Evolutionary conservation across 2,329 filamentous ascomycete species (phyloP).

Genomic region (Colletotrichum navitas): DNA sequence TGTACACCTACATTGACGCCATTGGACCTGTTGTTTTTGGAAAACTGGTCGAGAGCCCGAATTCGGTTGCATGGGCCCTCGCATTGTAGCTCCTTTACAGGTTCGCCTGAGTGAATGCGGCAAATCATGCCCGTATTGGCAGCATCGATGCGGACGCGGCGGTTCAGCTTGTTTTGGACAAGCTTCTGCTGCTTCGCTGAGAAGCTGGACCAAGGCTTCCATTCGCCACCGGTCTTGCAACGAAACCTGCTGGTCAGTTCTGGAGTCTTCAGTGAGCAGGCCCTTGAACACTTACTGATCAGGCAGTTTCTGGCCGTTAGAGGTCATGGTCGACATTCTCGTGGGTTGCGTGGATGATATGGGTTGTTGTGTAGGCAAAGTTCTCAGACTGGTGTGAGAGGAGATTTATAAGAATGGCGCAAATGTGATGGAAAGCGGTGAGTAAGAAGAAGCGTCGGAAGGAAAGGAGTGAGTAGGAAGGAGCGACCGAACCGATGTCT

Average conservation of each 20-base stretch:
- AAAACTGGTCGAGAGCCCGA: constrained; percentile 49
- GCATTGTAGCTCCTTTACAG: constrained; percentile 48
- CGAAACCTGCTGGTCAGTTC: constrained; percentile 45
- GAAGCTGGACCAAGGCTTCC: constrained; percentile 50
- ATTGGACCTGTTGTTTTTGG: constrained; percentile 46
- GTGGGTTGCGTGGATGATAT: neutral
- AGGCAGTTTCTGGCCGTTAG: constrained; percentile 17
- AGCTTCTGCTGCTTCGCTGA: constrained; percentile 50
- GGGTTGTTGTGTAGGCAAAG: no score
- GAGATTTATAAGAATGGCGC: neutral
- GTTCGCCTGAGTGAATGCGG: constrained; percentile 49
- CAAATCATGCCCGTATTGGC: constrained; percentile 54
- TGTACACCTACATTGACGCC: constrained; percentile 49
- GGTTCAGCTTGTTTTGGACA: constrained; percentile 43
- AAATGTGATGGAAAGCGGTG: no score
- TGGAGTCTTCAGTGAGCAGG: neutral
- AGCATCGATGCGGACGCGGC: constrained; percentile 44
- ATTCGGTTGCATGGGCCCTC: constrained; percentile 48
- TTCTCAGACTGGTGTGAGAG: no score
- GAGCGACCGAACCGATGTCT: no score
- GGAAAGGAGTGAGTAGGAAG: neutral
- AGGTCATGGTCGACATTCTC: neutral
- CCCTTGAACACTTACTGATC: constrained; percentile 14
- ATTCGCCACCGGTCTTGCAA: constrained; percentile 54
- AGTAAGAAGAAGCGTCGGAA: neutral